Evolutionary conservation across 768 basidiomycete species (phyloP).

Genomic region (Cystoderma amianthinum): DNA sequence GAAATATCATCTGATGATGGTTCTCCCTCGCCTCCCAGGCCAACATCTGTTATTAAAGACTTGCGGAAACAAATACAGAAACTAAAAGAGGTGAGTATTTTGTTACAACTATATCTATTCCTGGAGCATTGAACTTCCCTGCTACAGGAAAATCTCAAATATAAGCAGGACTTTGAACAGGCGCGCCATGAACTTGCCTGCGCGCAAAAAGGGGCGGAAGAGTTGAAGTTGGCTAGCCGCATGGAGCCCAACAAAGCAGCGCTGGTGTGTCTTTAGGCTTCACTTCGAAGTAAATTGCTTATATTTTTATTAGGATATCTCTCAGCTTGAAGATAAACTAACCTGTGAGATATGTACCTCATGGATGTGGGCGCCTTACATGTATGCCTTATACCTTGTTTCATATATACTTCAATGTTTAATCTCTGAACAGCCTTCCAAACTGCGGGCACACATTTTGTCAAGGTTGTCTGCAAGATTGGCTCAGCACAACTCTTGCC

Average conservation of each 20-base stretch:
- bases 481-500: constrained; percentile 40
- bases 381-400: constrained; percentile 30
- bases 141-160: constrained; percentile 23
- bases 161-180: constrained; percentile 20
- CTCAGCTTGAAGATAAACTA: constrained; percentile 43
- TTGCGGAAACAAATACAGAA: constrained; percentile 34
- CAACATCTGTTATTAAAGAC: constrained; percentile 18
- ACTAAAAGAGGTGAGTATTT: constrained; percentile 32
- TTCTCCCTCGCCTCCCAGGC: constrained; percentile 7
- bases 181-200: constrained; percentile 11
- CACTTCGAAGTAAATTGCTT: constrained; percentile 2
- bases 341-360: constrained; percentile 60
- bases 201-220: constrained; percentile 4
- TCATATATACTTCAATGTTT: constrained; percentile 1
- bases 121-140: background rate
- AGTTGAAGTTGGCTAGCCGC: background rate
- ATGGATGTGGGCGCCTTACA: constrained; percentile 61
- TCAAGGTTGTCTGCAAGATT: constrained; percentile 49
- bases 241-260: background rate
- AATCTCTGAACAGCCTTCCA: constrained; percentile 34
- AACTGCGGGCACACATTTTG: constrained; percentile 73
- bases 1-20: constrained; percentile 59
- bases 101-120: background rate
- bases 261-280: background rate
- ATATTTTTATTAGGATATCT: constrained; percentile 23